These are phyloP conservation scores for Coemansia sp. DNA, from an alignment of 371 early-diverging fungal species.

Conservation along the genomic window DNA sequence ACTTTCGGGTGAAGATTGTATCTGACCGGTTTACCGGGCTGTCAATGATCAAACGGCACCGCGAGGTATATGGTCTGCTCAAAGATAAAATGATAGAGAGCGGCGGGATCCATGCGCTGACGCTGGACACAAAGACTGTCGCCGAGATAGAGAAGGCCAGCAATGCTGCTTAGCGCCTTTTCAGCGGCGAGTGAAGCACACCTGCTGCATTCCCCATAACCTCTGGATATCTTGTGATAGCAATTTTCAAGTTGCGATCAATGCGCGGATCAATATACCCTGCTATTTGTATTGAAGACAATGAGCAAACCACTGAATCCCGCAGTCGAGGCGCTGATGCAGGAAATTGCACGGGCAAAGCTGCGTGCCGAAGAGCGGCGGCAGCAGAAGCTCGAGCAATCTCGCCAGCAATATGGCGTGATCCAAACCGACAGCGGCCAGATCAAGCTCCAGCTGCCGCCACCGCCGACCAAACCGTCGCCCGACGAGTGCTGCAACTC, in stretches of 20 bases:
- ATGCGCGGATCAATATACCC: neutral
- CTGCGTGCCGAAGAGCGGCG: slow-evolving; percentile 21
- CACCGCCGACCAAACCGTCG: slow-evolving; percentile 19
- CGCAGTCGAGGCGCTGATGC: slow-evolving; percentile 24
- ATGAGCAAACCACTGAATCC: slow-evolving; percentile 10
- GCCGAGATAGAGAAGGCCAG: slow-evolving; percentile 18
- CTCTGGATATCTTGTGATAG: no score
- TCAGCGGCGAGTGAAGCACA: no score
- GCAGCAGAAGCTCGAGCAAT: neutral
- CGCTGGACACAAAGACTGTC: slow-evolving; percentile 45
- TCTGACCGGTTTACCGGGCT: slow-evolving; percentile 60
- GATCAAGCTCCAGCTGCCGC: slow-evolving; percentile 25
- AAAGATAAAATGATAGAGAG: slow-evolving; percentile 26
- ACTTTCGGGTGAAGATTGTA: slow-evolving; percentile 66
- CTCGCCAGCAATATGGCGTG: slow-evolving; percentile 12
- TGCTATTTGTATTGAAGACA: neutral
- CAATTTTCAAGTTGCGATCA: no score
- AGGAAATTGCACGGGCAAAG: slow-evolving; percentile 39
- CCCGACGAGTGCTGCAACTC: slow-evolving; percentile 41
- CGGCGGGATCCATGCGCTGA: slow-evolving; percentile 49
- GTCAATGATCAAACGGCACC: slow-evolving; percentile 68
- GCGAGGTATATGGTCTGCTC: slow-evolving; percentile 61
- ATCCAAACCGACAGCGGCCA: neutral
- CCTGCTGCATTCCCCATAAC: no score
- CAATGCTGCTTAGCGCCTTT: no score